These are phyloP conservation scores for Wickerhamiella bombiphila DNA, from an alignment of 805 yeast species.

Conservation along the genomic window DNA sequence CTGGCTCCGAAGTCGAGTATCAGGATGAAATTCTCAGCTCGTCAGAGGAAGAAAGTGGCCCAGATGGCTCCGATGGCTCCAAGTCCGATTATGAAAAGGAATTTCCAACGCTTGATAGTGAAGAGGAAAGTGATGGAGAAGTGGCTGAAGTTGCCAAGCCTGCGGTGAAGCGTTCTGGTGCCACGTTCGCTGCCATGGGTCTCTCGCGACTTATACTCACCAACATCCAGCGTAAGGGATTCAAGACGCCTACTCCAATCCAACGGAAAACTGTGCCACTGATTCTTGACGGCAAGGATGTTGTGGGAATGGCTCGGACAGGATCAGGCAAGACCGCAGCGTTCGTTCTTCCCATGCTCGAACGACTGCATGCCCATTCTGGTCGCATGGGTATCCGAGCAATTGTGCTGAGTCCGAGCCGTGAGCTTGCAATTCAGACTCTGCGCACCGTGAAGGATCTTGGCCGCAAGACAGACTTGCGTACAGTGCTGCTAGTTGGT, in stretches of 20 bases:
- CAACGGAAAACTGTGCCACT: constrained; percentile 92
- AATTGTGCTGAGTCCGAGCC: constrained; percentile 77
- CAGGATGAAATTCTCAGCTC: constrained; percentile 3
- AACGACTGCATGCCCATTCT: constrained; percentile 65
- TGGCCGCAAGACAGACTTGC: constrained; percentile 64
- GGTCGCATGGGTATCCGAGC: constrained; percentile 86
- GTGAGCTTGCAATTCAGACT: constrained; percentile 94
- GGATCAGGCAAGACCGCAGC: constrained; percentile 99
- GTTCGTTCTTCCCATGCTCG: constrained; percentile 78
- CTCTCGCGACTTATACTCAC: constrained; percentile 53
- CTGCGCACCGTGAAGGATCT: constrained; percentile 79
- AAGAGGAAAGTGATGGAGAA: constrained; percentile 18
- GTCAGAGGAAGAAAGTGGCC: constrained; percentile 1
- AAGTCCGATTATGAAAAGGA: not conserved
- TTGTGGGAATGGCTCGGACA: constrained; percentile 98
- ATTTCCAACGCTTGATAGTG: constrained; percentile 33
- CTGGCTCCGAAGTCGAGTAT: constrained; percentile 13
- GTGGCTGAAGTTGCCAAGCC: constrained; percentile 16
- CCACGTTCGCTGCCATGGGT: constrained; percentile 84
- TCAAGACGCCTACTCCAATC: constrained; percentile 91
- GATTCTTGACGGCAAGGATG: constrained; percentile 75
- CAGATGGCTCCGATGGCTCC: not conserved
- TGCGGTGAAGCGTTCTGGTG: constrained; percentile 26
- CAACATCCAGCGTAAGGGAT: constrained; percentile 74
- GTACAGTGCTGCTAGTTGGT: constrained; percentile 75